These are phyloP conservation scores for Nicotiana tomentosiformis DNA, from an alignment of 257 asterid genomes.

Conservation along the genomic window DNA sequence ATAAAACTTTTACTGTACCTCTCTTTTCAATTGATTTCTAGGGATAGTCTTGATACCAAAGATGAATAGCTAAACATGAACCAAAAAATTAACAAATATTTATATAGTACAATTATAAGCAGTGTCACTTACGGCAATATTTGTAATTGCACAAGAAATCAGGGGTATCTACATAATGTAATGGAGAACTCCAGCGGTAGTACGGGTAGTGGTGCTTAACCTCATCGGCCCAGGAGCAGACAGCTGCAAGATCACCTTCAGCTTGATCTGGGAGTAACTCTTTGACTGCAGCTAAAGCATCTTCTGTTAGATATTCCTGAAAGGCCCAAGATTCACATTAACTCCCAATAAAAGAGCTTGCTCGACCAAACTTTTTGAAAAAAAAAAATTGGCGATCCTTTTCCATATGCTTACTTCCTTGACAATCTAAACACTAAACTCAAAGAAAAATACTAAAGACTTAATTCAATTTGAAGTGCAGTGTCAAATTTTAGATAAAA, in stretches of 20 bases:
- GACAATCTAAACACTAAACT: no score
- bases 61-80: not conserved
- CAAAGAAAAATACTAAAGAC: not conserved
- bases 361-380: not conserved
- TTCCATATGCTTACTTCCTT: not conserved
- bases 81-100: not conserved
- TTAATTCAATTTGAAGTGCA: not conserved
- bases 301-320: constrained; percentile 66
- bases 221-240: constrained; percentile 87
- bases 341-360: not conserved
- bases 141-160: constrained; percentile 83
- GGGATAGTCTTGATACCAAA: not conserved
- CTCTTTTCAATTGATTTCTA: not conserved
- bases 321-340: not conserved
- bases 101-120: not conserved
- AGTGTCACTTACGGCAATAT: constrained; percentile 70
- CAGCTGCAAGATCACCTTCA: constrained; percentile 82
- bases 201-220: constrained; percentile 33
- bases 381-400: not conserved
- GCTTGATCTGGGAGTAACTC: constrained; percentile 77
- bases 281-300: constrained; percentile 55
- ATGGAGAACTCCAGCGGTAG: constrained; percentile 75
- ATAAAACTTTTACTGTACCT: not conserved
- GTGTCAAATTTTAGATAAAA: not conserved
- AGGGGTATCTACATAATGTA: constrained; percentile 88